Percentiles rank a stretch among this genome's conserved stretches.
Evolutionary conservation across 176 grass and related monocot species (phyloP).

Genomic region (Thinopyrum elongatum): DNA sequence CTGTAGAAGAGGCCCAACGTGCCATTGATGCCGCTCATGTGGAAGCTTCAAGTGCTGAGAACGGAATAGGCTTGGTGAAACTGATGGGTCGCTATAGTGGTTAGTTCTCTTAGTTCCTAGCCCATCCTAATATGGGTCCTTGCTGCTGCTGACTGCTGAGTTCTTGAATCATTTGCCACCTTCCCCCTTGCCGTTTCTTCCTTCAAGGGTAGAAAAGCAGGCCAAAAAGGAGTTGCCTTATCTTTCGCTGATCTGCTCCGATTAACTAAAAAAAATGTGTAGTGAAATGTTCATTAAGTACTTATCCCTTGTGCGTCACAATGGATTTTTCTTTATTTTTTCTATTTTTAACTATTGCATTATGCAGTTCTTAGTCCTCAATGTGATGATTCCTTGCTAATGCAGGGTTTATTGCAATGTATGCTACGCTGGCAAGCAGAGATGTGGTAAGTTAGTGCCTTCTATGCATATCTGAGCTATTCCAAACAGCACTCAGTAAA

Average conservation of each 20-base stretch:
- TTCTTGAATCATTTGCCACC: background rate
- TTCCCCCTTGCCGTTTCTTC: background rate
- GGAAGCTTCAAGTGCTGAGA: constrained; percentile 90
- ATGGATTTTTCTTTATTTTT: background rate
- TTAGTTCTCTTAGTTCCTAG: constrained; percentile 60
- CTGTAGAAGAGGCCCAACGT: constrained; percentile 91
- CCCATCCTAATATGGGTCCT: background rate
- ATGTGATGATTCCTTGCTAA: background rate
- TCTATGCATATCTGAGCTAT: constrained; percentile 3
- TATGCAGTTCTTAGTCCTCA: constrained; percentile 18
- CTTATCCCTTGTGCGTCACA: background rate
- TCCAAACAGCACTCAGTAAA: constrained; percentile 1
- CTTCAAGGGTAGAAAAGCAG: background rate
- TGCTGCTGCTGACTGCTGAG: background rate
- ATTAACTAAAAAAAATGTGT: background rate
- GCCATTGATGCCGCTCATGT: constrained; percentile 95
- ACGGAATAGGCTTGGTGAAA: constrained; percentile 93
- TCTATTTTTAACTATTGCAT: background rate
- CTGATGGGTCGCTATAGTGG: constrained; percentile 97
- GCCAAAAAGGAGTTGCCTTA: background rate
- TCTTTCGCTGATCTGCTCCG: background rate
- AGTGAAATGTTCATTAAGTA: background rate
- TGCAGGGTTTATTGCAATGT: constrained; percentile 97
- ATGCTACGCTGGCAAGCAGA: constrained; percentile 95
- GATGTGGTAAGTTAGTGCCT: constrained; percentile 79